Base-by-base conservation (phyloP, 495 filamentous ascomycete species). In the Penicillium odoratum region DNA sequence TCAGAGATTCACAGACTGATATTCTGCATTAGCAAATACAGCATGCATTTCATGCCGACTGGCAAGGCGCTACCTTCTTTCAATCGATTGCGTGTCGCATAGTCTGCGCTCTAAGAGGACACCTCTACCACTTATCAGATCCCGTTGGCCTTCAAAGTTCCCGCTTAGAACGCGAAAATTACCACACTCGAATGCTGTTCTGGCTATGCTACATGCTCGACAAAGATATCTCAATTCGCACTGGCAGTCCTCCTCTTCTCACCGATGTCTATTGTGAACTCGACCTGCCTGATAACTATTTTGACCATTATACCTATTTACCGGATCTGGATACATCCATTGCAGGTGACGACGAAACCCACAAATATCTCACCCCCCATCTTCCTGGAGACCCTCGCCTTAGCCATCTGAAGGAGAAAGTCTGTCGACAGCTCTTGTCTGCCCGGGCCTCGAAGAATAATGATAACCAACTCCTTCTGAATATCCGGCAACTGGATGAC, bases 151-250 rank as follows among this genome's bases (percentile, higher is more conserved):
- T 21, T 16, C 36, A 54, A 8, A 45, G 13, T 21, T 7, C 46
- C 16, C 10, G 9, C 6, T 25, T 15, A 42, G 50, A 48, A 48
- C 43, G n/a, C 4, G 46, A 30, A 34, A 48, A 28, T 5, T 13
- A 31, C 1, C 70, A 71, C 28, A 52, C 54, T 31, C 62, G 69
- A 25, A 60, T 18, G 6, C 57, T 73, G 0, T 74, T 74, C 50
- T 74, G 72, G 70, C 26, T 70, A 38, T 69, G 56, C 53, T 74
- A 69, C 53, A 55, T 61, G 26, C 16, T 66, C 9, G 71, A 74
- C 56, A 72, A 75, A 51, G 62, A 72, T 3, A 56, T 71, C 3
- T 61, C 62, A 3, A 55, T 75, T 6, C 61, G 61, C 18, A 67
- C 68, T 0, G 66, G 64, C 10, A 57, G 61, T 26, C 67, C 64